phyloP scores from a whole-genome alignment of 2,329 filamentous ascomycete genomes.

The Pestalotiopsis sp. region DNA sequence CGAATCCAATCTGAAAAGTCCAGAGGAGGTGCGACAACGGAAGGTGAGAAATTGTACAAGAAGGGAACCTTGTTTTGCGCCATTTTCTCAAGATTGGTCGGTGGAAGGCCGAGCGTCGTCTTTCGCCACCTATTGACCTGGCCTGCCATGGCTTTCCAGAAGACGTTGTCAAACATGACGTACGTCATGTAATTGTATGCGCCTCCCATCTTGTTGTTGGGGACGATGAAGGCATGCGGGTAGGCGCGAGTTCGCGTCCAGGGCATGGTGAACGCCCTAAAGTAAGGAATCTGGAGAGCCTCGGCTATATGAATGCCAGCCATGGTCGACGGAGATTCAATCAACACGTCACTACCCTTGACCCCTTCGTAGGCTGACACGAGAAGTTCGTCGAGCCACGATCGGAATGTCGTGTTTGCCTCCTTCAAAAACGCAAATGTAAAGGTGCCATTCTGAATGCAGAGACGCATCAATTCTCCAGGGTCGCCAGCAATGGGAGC shows the following conservation, averaged over 20 bases:
- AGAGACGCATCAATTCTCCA: conserved; percentile 91
- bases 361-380: conserved; percentile 82
- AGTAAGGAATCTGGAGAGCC: conserved; percentile 89
- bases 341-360: conserved; percentile 84
- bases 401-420: conserved; percentile 83
- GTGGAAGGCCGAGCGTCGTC: conserved; percentile 74
- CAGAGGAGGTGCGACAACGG: conserved; percentile 88
- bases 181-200: conserved; percentile 96
- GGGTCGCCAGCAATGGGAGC: conserved; percentile 87
- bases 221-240: conserved; percentile 93
- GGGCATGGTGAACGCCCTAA: conserved; percentile 97
- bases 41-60: conserved; percentile 94
- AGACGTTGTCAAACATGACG: conserved; percentile 93
- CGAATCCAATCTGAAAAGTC: conserved; percentile 98
- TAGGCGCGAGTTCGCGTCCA: conserved; percentile 97
- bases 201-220: conserved; percentile 91
- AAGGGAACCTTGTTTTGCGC: conserved; percentile 98
- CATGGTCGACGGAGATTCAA: conserved; percentile 97
- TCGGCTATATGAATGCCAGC: conserved; percentile 97
- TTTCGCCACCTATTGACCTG: conserved; percentile 95
- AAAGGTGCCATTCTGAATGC: conserved; percentile 97
- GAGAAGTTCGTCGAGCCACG: conserved; percentile 92
- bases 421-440: conserved; percentile 89
- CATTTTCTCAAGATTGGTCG: conserved; percentile 86
- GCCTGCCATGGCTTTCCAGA: conserved; percentile 90